These are phyloP conservation scores for Xerocomellus amylosporus DNA, from an alignment of 768 basidiomycete species.

Conservation along the genomic window DNA sequence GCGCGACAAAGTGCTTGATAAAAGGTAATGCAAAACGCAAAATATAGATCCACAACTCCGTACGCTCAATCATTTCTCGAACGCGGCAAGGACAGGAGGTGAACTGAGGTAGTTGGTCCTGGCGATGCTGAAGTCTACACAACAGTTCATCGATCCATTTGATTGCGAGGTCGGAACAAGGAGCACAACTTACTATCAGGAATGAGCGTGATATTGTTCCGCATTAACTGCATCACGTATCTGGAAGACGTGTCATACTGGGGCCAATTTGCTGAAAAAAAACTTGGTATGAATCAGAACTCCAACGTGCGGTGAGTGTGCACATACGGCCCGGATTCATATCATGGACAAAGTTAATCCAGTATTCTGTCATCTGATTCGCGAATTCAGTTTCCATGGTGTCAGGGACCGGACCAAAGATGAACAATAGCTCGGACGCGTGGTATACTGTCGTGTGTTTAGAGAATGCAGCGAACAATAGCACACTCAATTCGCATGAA, in stretches of 20 bases:
- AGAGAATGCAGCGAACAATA: background rate
- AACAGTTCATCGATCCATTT: background rate
- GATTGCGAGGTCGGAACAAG: background rate
- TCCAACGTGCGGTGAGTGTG: background rate
- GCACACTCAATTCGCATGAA: background rate
- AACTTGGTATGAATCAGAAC: background rate
- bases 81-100: slow-evolving; percentile 10
- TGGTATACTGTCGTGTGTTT: slow-evolving; percentile 16
- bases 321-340: slow-evolving; percentile 52
- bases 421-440: slow-evolving; percentile 10
- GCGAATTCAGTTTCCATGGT: slow-evolving; percentile 45
- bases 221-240: slow-evolving; percentile 47
- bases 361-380: slow-evolving; percentile 48
- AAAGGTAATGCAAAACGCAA: no score
- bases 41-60: background rate
- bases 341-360: slow-evolving; percentile 55
- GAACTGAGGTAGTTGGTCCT: slow-evolving; percentile 18
- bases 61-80: slow-evolving; percentile 12
- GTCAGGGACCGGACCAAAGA: slow-evolving; percentile 43
- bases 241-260: slow-evolving; percentile 35
- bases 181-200: slow-evolving; percentile 41
- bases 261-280: slow-evolving; percentile 38
- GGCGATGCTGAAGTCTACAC: slow-evolving; percentile 7
- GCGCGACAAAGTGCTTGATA: background rate
- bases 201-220: slow-evolving; percentile 53